A percentile compares a stretch with the other conserved stretches of the same genome.
Conservation (phyloP, 768 basidiomycete genomes). For the Mycena galopus region DNA sequence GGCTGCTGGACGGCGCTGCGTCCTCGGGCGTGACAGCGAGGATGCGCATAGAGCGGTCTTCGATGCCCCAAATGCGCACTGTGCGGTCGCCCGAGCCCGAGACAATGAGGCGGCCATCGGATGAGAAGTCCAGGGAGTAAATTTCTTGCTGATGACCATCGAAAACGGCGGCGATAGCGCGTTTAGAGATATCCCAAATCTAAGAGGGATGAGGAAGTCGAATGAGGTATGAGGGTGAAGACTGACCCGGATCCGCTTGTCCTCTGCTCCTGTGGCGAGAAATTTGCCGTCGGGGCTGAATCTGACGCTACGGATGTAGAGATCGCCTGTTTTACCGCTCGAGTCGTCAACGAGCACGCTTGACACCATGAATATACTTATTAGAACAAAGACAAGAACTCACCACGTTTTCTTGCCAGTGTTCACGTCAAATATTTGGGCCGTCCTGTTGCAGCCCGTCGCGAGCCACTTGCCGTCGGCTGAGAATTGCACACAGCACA, state of each 20-base stretch:
- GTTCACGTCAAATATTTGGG: slow-evolving; percentile 95
- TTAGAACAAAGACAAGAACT: slow-evolving; percentile 43
- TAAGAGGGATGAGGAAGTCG: slow-evolving; percentile 44
- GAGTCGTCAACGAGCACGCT: slow-evolving; percentile 84
- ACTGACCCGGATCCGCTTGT: slow-evolving; percentile 89
- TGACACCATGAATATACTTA: slow-evolving; percentile 43
- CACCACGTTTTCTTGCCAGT: slow-evolving; percentile 91
- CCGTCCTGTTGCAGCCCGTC: slow-evolving; percentile 93
- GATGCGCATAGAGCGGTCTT: slow-evolving; percentile 34
- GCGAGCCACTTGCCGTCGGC: slow-evolving; percentile 93
- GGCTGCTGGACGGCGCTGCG: slow-evolving; percentile 17
- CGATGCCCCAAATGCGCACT: slow-evolving; percentile 50
- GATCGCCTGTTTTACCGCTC: slow-evolving; percentile 79
- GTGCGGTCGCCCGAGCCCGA: slow-evolving; percentile 78
- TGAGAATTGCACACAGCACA: slow-evolving; percentile 95
- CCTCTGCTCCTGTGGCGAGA: slow-evolving; percentile 96
- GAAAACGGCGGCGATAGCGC: slow-evolving; percentile 78
- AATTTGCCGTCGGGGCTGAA: slow-evolving; percentile 96
- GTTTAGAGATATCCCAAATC: slow-evolving; percentile 92
- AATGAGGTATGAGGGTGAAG: neutral
- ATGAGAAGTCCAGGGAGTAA: slow-evolving; percentile 91
- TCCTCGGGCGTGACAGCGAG: slow-evolving; percentile 38
- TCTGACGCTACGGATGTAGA: slow-evolving; percentile 94
- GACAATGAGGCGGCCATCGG: slow-evolving; percentile 81
- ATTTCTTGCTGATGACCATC: slow-evolving; percentile 93